phyloP scores from a whole-genome alignment of 2,329 filamentous ascomycete genomes.

The Neonectria punicea region DNA sequence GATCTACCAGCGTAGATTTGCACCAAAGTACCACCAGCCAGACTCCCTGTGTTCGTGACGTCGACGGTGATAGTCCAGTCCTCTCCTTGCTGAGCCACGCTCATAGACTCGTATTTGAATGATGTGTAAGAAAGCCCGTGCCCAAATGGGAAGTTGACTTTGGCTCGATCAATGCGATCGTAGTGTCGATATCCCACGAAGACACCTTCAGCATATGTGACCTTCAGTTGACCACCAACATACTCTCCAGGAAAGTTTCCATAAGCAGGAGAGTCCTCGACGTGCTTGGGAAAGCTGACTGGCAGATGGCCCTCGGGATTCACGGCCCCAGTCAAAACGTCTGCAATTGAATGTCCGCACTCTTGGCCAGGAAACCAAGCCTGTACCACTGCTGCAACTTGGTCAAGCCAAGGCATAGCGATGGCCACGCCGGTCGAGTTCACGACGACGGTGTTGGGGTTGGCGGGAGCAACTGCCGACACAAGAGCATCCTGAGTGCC shows the following conservation, averaged over 20 bases:
- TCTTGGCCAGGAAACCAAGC: conserved; percentile 79
- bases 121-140: conserved; percentile 74
- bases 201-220: conserved; percentile 73
- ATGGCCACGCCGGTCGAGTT: conserved; percentile 72
- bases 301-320: conserved; percentile 73
- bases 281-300: conserved; percentile 66
- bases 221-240: conserved; percentile 42
- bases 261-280: conserved; percentile 72
- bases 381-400: conserved; percentile 67
- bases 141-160: conserved; percentile 72
- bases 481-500: conserved; percentile 66
- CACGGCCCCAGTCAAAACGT: conserved; percentile 70
- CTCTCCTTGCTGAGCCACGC: conserved; percentile 46
- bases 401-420: conserved; percentile 63
- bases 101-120: conserved; percentile 64
- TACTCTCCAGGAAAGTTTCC: conserved; percentile 66
- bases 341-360: conserved; percentile 72
- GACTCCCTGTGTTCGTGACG: conserved; percentile 66
- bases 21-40: conserved; percentile 60
- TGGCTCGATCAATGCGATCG: conserved; percentile 63
- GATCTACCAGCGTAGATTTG: conserved; percentile 59
- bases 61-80: conserved; percentile 61
- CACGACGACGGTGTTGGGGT: conserved; percentile 69
- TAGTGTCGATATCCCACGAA: conserved; percentile 76
- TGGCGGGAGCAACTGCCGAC: conserved; percentile 62